Evolutionary conservation across 768 basidiomycete species (phyloP), one percentile per base, ranked within the genome.

Genomic region (Vararia minispora): DNA sequence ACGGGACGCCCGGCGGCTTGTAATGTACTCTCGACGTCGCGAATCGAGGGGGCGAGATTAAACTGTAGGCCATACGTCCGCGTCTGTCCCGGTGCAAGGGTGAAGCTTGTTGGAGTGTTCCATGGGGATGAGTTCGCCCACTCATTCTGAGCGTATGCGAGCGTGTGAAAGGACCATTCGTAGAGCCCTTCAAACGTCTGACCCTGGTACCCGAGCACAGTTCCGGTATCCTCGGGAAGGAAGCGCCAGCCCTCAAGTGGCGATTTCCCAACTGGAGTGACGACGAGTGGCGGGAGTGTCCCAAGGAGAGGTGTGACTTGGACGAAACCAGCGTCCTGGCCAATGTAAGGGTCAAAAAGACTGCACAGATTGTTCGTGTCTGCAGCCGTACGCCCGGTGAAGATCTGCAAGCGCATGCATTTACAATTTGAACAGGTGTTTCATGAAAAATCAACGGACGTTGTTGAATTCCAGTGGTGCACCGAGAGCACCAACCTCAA

Each of bases 201-300:
- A 1, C 71, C 72, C 45, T 74, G 72, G 46, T 75, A 75, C 41
- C 56, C 68, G 2, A 69, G 67, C 1, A 63, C 44, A 1, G 53
- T 58, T 3, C 61, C 55, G 0, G 70, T 72, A 16, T 62, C 60
- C 38, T 73, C 72, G 2, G 66, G 62, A 36, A 75, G 64, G 51
- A 73, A 74, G 23, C 72, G 59, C 72, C 72, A 75, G 18, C 72
- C 73, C 52, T 75, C 73, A 14, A 75, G 53, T n/a, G 73, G 72
- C 1, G 58, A 58, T 23, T 49, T 49, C 16, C 58, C 62, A 16
- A 62, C 64, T 0, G 71, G 71, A 5, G 63, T 47, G 3, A 74
- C 69, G 13, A 73, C 59, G 9, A 75, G 60, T 0, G 72, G 69
- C 0, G 67, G 67, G 18, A 71, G 59, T 1, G 71, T 73, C 1